A percentile compares a stretch with the other conserved stretches of the same genome.
These are phyloP conservation scores for Venturiaceae sp. DNA, from an alignment of 2,329 filamentous ascomycete genomes.

Conservation along the genomic window DNA sequence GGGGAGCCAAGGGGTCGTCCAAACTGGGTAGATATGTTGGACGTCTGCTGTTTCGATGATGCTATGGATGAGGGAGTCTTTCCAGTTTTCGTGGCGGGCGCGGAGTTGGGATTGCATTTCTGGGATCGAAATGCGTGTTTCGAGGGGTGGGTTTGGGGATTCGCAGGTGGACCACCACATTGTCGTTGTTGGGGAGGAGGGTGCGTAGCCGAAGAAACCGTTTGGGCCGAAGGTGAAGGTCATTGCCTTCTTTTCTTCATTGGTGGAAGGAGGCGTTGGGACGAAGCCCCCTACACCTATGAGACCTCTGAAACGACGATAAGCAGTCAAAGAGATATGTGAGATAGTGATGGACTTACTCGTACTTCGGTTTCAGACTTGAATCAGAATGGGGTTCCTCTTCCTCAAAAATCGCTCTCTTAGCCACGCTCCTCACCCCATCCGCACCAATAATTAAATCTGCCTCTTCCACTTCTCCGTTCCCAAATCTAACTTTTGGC, in stretches of 20 bases:
- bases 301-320: constrained; percentile 13
- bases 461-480: constrained; percentile 14
- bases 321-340: not conserved
- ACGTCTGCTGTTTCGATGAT: constrained; percentile 27
- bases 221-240: constrained; percentile 36
- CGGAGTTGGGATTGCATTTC: constrained; percentile 24
- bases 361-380: constrained; percentile 12
- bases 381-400: no score
- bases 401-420: constrained; percentile 14
- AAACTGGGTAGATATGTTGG: constrained; percentile 38
- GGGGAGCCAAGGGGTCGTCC: constrained; percentile 36
- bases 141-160: constrained; percentile 9
- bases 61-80: constrained; percentile 27
- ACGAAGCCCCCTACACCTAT: constrained; percentile 37
- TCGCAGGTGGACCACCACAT: constrained; percentile 37
- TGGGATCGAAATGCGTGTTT: constrained; percentile 10
- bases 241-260: constrained; percentile 23
- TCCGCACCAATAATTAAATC: constrained; percentile 22
- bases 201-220: constrained; percentile 42
- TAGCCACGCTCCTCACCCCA: constrained; percentile 18
- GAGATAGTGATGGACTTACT: constrained; percentile 11
- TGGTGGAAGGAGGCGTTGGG: constrained; percentile 18
- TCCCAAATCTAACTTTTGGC: constrained; percentile 12
- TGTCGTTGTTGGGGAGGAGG: constrained; percentile 21
- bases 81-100: constrained; percentile 34